Evolutionary conservation across 768 basidiomycete species (phyloP), one percentile per base, ranked within the genome.

Genomic region (Russula compacta): DNA sequence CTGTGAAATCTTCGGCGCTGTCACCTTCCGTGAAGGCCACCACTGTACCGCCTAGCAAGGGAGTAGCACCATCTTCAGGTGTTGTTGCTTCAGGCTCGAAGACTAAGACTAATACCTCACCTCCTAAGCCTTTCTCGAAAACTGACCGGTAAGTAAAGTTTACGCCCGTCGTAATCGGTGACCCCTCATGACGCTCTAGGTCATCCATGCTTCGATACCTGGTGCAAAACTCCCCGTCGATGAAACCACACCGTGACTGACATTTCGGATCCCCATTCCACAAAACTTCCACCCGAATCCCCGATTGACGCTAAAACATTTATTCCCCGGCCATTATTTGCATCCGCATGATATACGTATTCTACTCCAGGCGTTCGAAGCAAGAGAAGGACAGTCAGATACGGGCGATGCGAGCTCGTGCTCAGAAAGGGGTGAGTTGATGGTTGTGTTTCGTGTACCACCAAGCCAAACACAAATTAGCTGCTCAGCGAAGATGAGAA

Each of bases 311-410:
- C 75, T 52, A 71, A 67, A 60, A 82, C 85, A 64, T 88, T 83
- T 69, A 76, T 81, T 60, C 88, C 87, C 15, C 86, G 78, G 58
- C 76, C 86, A 39, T 75, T 91, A 32, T 89, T 89, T 68, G 81
- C 81, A 48, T 72, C 74, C 65, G 86, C 86, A 61, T 91, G 73
- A 89, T 69, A 17, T 57, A 47, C 70, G 60, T 70, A 72, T 72
- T 66, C 62, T 70, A 65, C 55, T 38, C 59, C 69, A 89, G 88
- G 66, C 86, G 88, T 21, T 87, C 87, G 44, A 84, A 77, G 73
- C 84, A 83, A 12, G 90, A 92, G 73, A 78, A 81, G 68, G 84
- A 84, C 69, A 90, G 87, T 66, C 77, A 78, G 69, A 71, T 81
- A 62, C 83, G 80, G 71, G 88, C 85, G 3, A 83, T 92, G 83